Conservation (phyloP, 306 rosid species). For the Lathyrus oleraceus region DNA sequence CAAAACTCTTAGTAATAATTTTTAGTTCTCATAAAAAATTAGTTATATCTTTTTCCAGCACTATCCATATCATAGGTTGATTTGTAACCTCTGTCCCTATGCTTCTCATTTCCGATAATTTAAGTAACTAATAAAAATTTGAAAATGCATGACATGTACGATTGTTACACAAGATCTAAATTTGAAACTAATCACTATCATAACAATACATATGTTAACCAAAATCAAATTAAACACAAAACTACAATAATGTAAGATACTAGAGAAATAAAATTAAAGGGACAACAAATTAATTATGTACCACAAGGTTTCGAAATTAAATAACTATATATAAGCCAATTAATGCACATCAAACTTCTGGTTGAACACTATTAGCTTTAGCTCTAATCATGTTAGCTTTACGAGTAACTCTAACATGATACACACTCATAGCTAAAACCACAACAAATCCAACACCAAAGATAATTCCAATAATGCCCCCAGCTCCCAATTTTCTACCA, state of each 20-base stretch:
- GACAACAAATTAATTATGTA: neutral
- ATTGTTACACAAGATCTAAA: neutral
- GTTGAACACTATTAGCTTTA: constrained; percentile 29
- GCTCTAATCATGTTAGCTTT: constrained; percentile 19
- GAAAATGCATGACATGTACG: neutral
- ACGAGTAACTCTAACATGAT: constrained; percentile 42
- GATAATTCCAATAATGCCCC: constrained; percentile 57
- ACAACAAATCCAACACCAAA: constrained; percentile 62
- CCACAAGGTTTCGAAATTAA: neutral
- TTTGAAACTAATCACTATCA: constrained; percentile 17
- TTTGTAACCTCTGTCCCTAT: neutral
- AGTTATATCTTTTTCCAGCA: neutral
- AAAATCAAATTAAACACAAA: neutral
- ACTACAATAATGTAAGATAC: constrained; percentile 21
- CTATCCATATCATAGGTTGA: constrained; percentile 7
- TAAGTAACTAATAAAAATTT: neutral
- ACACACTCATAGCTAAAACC: constrained; percentile 65
- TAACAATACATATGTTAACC: constrained; percentile 33
- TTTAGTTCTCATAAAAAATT: too few relatives aligned
- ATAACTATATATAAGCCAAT: neutral
- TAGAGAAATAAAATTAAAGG: neutral
- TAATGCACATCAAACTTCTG: constrained; percentile 7
- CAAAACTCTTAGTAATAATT: too few relatives aligned
- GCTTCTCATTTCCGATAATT: neutral
- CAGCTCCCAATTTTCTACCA: constrained; percentile 45